Percentiles rank a stretch among this genome's conserved stretches.
Conservation (phyloP, 495 filamentous ascomycete species). For the Aspergillus sparsus region DNA sequence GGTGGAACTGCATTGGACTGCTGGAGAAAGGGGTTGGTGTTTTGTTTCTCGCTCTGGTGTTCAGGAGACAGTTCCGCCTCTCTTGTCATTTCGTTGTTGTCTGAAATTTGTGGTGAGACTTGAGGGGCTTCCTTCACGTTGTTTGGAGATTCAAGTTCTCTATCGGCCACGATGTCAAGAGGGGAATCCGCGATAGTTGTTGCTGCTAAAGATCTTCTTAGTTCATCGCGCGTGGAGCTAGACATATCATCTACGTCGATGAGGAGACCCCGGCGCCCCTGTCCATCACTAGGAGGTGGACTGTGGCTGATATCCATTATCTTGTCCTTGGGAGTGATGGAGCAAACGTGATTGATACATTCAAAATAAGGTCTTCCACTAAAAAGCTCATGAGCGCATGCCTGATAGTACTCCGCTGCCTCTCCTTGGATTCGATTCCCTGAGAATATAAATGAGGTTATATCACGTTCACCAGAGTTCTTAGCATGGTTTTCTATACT, state of each 20-base stretch:
- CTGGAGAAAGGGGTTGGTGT: constrained; percentile 19
- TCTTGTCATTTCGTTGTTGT: background rate
- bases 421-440: constrained; percentile 38
- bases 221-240: constrained; percentile 1
- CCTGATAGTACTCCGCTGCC: constrained; percentile 56
- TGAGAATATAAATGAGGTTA: constrained; percentile 33
- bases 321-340: constrained; percentile 36
- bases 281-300: background rate
- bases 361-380: constrained; percentile 52
- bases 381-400: constrained; percentile 52
- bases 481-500: constrained; percentile 13
- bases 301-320: constrained; percentile 6
- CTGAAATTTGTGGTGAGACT: background rate
- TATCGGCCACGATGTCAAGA: constrained; percentile 6
- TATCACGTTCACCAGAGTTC: constrained; percentile 5
- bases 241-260: constrained; percentile 38
- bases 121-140: background rate
- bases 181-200: constrained; percentile 19
- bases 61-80: background rate
- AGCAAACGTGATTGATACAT: constrained; percentile 51
- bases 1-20: constrained; percentile 2
- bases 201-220: constrained; percentile 9
- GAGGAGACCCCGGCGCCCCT: constrained; percentile 23
- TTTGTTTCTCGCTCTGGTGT: background rate
- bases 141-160: background rate